Percentiles rank a stretch among this genome's conserved stretches.
Evolutionary conservation across 1,139 yeast species (phyloP).

Genomic region (Diutina rugosa): DNA sequence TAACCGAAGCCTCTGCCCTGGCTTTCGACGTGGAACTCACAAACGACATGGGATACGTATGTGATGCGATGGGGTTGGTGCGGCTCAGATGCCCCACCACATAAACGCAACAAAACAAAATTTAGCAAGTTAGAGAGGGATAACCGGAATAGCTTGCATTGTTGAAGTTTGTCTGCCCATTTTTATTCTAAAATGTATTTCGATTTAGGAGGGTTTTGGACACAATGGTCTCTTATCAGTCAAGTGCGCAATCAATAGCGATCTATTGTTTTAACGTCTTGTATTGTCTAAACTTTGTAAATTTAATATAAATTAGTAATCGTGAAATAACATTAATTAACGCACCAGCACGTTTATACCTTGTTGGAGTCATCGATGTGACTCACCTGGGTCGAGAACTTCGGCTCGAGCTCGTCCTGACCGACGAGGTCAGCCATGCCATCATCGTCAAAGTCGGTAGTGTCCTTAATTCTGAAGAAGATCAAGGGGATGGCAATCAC

Average conservation of each 20-base stretch:
- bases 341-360: not conserved
- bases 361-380: not conserved
- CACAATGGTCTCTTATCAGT: no score
- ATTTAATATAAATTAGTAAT: not conserved
- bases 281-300: not conserved
- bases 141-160: not conserved
- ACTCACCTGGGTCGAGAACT: constrained; percentile 3
- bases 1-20: constrained; percentile 28
- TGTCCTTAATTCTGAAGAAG: constrained; percentile 30
- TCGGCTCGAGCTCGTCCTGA: constrained; percentile 14
- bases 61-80: not conserved
- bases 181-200: no score
- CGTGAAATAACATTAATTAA: not conserved
- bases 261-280: no score
- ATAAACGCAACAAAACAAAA: no score
- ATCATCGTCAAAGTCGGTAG: constrained; percentile 27
- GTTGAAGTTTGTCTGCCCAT: not conserved
- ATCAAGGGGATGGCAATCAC: constrained; percentile 17
- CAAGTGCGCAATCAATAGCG: no score
- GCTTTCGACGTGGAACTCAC: not conserved
- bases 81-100: not conserved
- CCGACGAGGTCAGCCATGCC: constrained; percentile 18
- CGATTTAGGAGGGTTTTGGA: no score
- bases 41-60: not conserved
- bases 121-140: not conserved